Evolutionary conservation across 179 eudicot species (phyloP), one percentile per base, ranked within the genome.

Genomic region (Drosera spatulata): DNA sequence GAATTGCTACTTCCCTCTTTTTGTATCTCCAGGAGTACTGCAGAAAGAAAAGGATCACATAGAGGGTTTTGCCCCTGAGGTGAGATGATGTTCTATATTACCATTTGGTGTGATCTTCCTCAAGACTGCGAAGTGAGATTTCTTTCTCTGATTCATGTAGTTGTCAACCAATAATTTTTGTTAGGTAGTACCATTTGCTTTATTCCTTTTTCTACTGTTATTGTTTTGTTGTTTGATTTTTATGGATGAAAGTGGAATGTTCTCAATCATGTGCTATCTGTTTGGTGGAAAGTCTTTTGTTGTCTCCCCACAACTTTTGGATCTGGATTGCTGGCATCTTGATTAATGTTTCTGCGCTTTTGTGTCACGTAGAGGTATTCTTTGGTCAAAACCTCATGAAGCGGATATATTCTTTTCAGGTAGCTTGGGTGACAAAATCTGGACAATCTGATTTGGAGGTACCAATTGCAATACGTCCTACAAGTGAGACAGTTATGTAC

Each of bases 401-500:
- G 15, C 33, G 62, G 54, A 6, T 12, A 45, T 8, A 9, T 38
- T 61, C 39, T 65, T 48, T 55, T 77, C 67, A 94, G 99, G 99
- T 94, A 77, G 99, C 99, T 47, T 94, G 99, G 99, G 99, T 94
- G 57, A 94, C 99, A 63, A 94, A 83, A 75, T 83, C 94, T 11
- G 99, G 97, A 60, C 68, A 87, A 55, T 81, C 97, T 68, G 87
- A 90, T 41, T 74, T 94, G 66, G 99, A 94, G 10, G 80, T 85
- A 58, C 97, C 95, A 42, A 87, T 94, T 78, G 99, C 99, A 45
- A 94, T 94, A 65, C 99, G 97, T 33, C 99, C 99, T 58, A 94
- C 99, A 11, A 94, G 99, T 79, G 99, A 94, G 80, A 94, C 99
- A 54, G 97, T 94, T 56, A 94, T 94, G 97, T 90, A 94, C 73